phyloP scores from a whole-genome alignment of 208 protist species.

The Histomonas meleagridis region DNA sequence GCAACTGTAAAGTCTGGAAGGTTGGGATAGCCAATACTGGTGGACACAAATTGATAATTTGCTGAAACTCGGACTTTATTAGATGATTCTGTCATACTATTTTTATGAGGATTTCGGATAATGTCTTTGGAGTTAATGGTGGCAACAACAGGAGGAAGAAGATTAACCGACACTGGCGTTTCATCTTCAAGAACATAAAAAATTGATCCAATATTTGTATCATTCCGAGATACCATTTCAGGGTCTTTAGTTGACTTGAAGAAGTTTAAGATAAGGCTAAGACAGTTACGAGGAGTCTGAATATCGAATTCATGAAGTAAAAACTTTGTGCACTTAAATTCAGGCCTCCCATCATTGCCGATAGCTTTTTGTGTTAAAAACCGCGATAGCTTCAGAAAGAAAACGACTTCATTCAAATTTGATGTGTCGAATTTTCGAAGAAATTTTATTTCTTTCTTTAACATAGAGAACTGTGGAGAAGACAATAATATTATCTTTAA shows the following conservation, averaged over 20 bases:
- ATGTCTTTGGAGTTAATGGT: background rate
- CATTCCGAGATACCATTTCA: background rate
- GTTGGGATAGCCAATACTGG: background rate
- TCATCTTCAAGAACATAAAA: background rate
- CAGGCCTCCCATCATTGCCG: background rate
- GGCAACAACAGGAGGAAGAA: background rate
- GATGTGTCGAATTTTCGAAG: background rate
- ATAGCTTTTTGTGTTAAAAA: background rate
- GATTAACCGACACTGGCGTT: background rate
- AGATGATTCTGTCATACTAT: background rate
- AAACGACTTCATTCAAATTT: background rate
- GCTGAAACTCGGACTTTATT: background rate
- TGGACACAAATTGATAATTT: too few species aligned
- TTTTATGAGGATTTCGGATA: background rate
- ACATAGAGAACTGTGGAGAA: background rate
- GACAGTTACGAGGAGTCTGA: too few species aligned
- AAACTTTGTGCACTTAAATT: background rate
- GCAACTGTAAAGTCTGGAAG: background rate
- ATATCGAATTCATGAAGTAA: background rate
- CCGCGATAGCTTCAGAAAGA: background rate
- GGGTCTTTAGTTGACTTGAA: background rate
- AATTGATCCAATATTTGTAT: background rate
- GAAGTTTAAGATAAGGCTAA: background rate
- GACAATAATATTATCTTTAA: background rate
- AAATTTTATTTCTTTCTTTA: background rate